Percentiles rank a stretch among this genome's conserved stretches.
Conservation (phyloP, 306 rosid species). For the Rosa multiflora region DNA sequence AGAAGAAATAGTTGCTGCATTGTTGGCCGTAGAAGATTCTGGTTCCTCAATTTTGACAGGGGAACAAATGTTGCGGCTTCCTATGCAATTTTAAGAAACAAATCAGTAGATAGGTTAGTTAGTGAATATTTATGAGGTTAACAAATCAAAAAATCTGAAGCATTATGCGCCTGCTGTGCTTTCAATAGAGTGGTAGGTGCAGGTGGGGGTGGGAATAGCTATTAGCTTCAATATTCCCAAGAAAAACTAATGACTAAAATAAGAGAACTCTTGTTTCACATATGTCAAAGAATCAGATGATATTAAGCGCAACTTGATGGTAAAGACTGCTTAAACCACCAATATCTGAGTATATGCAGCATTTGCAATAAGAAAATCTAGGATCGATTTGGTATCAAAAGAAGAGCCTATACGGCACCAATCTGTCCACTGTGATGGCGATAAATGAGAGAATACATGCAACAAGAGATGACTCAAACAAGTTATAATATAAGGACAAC, state of each 20-base stretch:
- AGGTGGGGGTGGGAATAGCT: neutral
- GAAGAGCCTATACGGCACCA: neutral
- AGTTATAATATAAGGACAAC: neutral
- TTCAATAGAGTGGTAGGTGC: neutral
- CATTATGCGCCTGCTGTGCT: neutral
- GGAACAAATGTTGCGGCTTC: neutral
- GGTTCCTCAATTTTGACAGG: constrained; percentile 15
- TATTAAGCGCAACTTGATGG: neutral
- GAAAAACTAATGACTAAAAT: neutral
- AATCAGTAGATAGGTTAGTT: neutral
- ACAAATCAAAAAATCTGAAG: neutral
- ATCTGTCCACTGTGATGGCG: neutral
- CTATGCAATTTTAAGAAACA: constrained; percentile 16
- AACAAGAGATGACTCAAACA: neutral
- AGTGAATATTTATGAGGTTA: neutral
- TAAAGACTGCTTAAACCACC: neutral
- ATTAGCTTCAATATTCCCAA: neutral
- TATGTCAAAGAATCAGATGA: neutral
- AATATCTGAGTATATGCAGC: neutral
- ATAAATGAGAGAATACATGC: constrained; percentile 17
- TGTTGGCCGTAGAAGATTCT: constrained; percentile 7
- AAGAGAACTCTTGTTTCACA: neutral
- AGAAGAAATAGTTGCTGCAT: constrained; percentile 12
- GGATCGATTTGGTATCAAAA: neutral
- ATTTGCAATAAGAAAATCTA: neutral